A percentile compares a stretch with the other conserved stretches of the same genome.
phyloP scores from a whole-genome alignment of 169 alveolate genomes.

The Condylostoma magnum region DNA sequence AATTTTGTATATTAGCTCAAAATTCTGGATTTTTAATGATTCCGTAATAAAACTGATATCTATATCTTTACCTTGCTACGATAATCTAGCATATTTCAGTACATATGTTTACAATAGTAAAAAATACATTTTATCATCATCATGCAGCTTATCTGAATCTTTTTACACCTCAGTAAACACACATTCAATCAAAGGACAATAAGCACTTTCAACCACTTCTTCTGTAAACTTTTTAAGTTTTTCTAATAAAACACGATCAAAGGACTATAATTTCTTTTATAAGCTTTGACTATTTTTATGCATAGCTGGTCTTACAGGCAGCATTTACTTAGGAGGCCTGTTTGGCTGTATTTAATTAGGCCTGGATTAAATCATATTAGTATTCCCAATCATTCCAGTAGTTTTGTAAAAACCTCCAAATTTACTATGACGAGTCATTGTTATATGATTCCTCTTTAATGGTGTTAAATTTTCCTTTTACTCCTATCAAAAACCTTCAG shows the following conservation, averaged over 20 bases:
- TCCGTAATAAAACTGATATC: slow-evolving; percentile 49
- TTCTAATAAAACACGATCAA: not conserved
- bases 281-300: too few relatives aligned
- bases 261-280: too few relatives aligned
- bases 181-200: slow-evolving; percentile 27
- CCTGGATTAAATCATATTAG: too few relatives aligned
- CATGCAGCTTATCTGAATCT: slow-evolving; percentile 44
- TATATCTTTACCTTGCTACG: slow-evolving; percentile 26
- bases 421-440: too few relatives aligned
- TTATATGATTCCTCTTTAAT: too few relatives aligned
- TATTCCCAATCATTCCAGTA: too few relatives aligned
- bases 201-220: slow-evolving; percentile 29
- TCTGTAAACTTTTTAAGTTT: slow-evolving; percentile 13
- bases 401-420: slow-evolving; percentile 22
- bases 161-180: slow-evolving; percentile 27
- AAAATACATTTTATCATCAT: slow-evolving; percentile 48
- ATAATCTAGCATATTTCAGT: slow-evolving; percentile 39
- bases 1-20: slow-evolving; percentile 45
- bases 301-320: too few relatives aligned
- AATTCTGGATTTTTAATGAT: slow-evolving; percentile 40
- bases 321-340: too few relatives aligned
- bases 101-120: slow-evolving; percentile 46
- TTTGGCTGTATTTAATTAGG: too few relatives aligned
- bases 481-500: too few relatives aligned
- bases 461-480: too few relatives aligned